Percentiles rank a stretch among this genome's conserved stretches.
Conservation (phyloP, 306 rosid species). For the Prinsepia uniflora region DNA sequence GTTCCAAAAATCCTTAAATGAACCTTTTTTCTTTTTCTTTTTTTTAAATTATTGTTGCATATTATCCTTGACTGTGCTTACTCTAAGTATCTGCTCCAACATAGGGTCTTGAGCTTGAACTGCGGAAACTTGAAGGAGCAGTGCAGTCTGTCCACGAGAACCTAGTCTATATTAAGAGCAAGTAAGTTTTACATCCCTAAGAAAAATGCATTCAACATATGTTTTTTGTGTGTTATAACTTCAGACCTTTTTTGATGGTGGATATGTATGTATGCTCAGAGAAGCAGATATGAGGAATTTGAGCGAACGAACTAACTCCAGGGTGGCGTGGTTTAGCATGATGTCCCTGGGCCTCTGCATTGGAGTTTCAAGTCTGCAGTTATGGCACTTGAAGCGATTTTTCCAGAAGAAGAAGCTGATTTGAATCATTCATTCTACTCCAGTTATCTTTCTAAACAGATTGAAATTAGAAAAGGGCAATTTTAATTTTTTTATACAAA, state of each 20-base stretch:
- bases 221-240: background rate
- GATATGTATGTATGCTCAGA: conserved; percentile 25
- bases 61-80: conserved; percentile 2
- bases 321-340: conserved; percentile 79
- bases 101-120: conserved; percentile 93
- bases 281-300: conserved; percentile 86
- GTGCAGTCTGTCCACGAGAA: conserved; percentile 89
- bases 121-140: conserved; percentile 83
- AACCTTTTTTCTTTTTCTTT: background rate
- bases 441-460: conserved; percentile 26
- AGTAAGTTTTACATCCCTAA: conserved; percentile 34
- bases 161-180: conserved; percentile 67
- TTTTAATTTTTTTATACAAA: background rate
- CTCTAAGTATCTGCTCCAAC: background rate
- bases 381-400: conserved; percentile 81
- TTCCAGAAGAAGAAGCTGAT: conserved; percentile 95
- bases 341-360: conserved; percentile 77
- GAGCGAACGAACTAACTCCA: conserved; percentile 69
- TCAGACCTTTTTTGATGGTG: background rate
- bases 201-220: background rate
- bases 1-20: background rate
- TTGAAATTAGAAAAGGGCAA: background rate
- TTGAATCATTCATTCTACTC: conserved; percentile 26
- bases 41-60: background rate
- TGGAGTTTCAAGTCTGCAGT: conserved; percentile 61